Conservation (phyloP, 805 yeast species). For the Kazachstania bromeliacearum region DNA sequence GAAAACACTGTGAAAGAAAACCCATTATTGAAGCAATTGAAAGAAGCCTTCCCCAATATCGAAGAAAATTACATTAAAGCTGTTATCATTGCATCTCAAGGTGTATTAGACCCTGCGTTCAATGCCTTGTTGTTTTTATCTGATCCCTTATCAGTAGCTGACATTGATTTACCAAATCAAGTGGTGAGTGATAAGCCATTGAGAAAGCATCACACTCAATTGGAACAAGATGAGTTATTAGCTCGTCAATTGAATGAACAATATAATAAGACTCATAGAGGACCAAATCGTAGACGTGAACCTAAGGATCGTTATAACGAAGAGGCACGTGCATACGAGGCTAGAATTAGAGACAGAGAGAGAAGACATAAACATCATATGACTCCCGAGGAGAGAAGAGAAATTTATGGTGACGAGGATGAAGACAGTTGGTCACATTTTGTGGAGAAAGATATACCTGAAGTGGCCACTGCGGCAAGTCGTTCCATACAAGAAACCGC, state of each 20-base stretch:
- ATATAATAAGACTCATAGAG: conserved; percentile 29
- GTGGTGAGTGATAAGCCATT: conserved; percentile 19
- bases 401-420: conserved; percentile 31
- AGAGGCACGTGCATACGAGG: conserved; percentile 18
- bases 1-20: conserved; percentile 8
- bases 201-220: conserved; percentile 34
- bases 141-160: conserved; percentile 50
- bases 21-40: conserved; percentile 40
- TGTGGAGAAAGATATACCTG: conserved; percentile 46
- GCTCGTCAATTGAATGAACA: conserved; percentile 75
- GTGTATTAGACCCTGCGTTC: conserved; percentile 76
- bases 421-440: conserved; percentile 48
- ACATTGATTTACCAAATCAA: conserved; percentile 41
- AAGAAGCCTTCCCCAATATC: conserved; percentile 77
- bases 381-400: conserved; percentile 11
- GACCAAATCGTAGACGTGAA: conserved; percentile 8
- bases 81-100: conserved; percentile 76
- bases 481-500: conserved; percentile 78
- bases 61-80: conserved; percentile 68
- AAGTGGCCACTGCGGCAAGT: conserved; percentile 54
- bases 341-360: conserved; percentile 21
- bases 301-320: conserved; percentile 6
- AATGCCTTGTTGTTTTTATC: conserved; percentile 73
- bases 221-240: conserved; percentile 66
- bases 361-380: conserved; percentile 13